Base-by-base conservation (phyloP, 2,329 filamentous ascomycete species). In the Allantophomopsis cytisporea region DNA sequence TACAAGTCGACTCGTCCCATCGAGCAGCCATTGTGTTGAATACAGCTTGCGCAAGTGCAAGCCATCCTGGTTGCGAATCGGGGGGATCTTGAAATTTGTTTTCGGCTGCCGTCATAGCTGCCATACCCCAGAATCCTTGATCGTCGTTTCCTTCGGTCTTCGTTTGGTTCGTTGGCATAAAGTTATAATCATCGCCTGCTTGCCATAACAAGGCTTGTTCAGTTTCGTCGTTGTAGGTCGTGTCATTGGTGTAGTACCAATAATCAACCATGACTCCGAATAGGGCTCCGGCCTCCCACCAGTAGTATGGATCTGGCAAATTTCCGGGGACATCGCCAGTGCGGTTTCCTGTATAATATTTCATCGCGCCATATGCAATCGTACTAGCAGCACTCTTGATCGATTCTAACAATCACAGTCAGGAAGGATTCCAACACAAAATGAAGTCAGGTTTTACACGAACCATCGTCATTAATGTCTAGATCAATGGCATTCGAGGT, bases 231-330 rank as follows among this genome's bases (percentile, higher is more conserved):
- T 87, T 87, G 61, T 82, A 89, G 36, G 68, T 67, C 5, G 67
- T 63, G 52, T 89, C 83, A 18, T 76, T 76, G 0, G 83, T 88
- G 55, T 83, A 83, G 52, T 77, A 80, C 82, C 83, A 91, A 57
- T 89, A 91, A 49, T 91, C 82, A 40, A 93, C 67, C 44, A 91
- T 62, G 2, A 80, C 68, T 39, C 73, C 73, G 59, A 78, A 66
- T 64, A 88, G 75, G 68, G 80, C 60, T 83, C 80, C 83, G 77
- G 85, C 73, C 47, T 71, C 67, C 68, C 68, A 72, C 68, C 67
- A 73, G 51, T 68, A 70, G 47, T 68, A 68, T 12, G 70, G 70
- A 20, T 53, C 53, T 10, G 65, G 65, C 34, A 72, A 60, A 38
- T 68, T 56, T 23, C 70, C 70, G 13, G 68, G 68, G 7, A 63